Evolutionary conservation across 768 basidiomycete species (phyloP).

Genomic region (Leucogyrophana mollusca): DNA sequence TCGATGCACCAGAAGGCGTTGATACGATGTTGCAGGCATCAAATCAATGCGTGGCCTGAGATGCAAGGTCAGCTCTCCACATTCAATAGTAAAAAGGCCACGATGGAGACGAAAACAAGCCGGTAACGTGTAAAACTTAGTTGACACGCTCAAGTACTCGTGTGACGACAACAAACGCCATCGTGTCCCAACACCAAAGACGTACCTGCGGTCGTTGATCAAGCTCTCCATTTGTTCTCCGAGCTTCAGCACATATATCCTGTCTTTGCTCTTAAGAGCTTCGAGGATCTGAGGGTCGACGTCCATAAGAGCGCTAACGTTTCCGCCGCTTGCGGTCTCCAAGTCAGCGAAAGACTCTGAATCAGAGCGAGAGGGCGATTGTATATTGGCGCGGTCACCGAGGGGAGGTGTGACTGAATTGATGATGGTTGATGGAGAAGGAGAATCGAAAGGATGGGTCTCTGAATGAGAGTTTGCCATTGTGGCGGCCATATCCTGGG

Average conservation of each 20-base stretch:
- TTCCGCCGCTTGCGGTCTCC: slow-evolving; percentile 24
- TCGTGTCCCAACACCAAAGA: slow-evolving; percentile 12
- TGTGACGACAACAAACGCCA: slow-evolving; percentile 2
- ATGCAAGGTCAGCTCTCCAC: slow-evolving; percentile 22
- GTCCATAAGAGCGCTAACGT: slow-evolving; percentile 35
- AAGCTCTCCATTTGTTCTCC: slow-evolving; percentile 83
- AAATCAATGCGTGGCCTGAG: slow-evolving; percentile 63
- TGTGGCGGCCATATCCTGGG: slow-evolving; percentile 11
- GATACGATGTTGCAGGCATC: slow-evolving; percentile 73
- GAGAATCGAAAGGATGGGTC: slow-evolving; percentile 10
- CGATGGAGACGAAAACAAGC: slow-evolving; percentile 1
- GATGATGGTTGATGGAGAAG: slow-evolving; percentile 4
- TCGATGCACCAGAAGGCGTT: slow-evolving; percentile 82
- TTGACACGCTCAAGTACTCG: slow-evolving; percentile 3
- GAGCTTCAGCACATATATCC: slow-evolving; percentile 85
- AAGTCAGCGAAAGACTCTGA: slow-evolving; percentile 27
- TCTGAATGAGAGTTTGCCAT: slow-evolving; percentile 6
- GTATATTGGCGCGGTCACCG: slow-evolving; percentile 10
- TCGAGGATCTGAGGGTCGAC: slow-evolving; percentile 81
- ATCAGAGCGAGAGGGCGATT: slow-evolving; percentile 19
- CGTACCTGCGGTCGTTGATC: slow-evolving; percentile 73
- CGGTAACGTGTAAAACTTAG: not conserved
- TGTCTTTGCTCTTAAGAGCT: slow-evolving; percentile 84
- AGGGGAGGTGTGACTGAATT: slow-evolving; percentile 13
- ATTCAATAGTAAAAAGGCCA: not conserved